Percentiles rank a stretch among this genome's conserved stretches.
phyloP scores from a whole-genome alignment of 306 rosid genomes.

The Herpetospermum pedunculosum region DNA sequence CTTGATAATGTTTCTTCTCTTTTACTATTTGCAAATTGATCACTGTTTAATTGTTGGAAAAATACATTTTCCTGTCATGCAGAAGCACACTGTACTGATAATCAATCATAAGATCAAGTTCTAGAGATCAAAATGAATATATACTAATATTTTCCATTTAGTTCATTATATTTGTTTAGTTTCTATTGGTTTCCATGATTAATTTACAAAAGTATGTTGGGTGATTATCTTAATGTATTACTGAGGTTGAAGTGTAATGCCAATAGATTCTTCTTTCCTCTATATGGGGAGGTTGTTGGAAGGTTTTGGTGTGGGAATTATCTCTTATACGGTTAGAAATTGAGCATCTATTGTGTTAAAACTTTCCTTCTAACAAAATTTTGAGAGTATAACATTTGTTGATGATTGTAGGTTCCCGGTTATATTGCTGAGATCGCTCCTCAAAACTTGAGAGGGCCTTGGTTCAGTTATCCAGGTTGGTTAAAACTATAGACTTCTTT shows the following conservation, averaged over 20 bases:
- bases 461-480: constrained; percentile 78
- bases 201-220: constrained; percentile 54
- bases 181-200: constrained; percentile 1
- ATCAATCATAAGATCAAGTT: background rate
- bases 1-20: background rate
- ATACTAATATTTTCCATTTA: background rate
- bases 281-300: constrained; percentile 62
- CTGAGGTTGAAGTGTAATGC: background rate
- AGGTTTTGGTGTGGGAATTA: too few relatives aligned
- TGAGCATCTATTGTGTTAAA: background rate
- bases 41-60: background rate
- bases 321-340: constrained; percentile 64
- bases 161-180: background rate
- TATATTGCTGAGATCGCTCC: constrained; percentile 83
- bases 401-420: constrained; percentile 45
- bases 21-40: background rate
- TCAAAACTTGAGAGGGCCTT: too few relatives aligned
- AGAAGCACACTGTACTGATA: background rate
- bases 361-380: background rate
- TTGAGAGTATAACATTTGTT: background rate
- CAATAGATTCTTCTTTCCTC: constrained; percentile 43
- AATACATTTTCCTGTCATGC: background rate
- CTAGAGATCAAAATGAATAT: background rate
- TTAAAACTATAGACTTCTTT: background rate
- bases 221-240: background rate